Conservation (phyloP, 1,139 yeast species). For the Protomyces inouyei region DNA sequence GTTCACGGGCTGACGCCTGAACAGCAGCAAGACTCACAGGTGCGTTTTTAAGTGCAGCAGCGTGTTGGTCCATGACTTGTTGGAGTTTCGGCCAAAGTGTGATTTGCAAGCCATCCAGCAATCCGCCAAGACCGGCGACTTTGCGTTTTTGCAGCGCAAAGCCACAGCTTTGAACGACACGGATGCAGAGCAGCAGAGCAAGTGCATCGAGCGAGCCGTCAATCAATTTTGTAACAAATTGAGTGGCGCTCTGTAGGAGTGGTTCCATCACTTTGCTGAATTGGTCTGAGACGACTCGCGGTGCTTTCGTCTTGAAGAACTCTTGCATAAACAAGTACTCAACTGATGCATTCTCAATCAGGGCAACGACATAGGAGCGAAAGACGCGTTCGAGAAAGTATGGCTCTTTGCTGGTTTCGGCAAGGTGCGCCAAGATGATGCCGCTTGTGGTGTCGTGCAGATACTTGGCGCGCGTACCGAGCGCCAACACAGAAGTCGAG, state of each 20-base stretch:
- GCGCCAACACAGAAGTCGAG: conserved; percentile 5
- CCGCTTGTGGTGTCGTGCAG: conserved; percentile 20
- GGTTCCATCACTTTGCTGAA: conserved; percentile 49
- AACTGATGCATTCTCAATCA: conserved; percentile 69
- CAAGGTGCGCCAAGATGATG: conserved; percentile 40
- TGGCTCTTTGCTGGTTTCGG: conserved; percentile 64
- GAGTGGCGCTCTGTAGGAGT: conserved; percentile 52
- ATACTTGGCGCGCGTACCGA: conserved; percentile 26
- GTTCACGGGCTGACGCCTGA: conserved; percentile 33
- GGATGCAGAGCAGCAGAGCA: conserved; percentile 72
- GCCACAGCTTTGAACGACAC: conserved; percentile 62
- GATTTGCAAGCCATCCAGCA: conserved; percentile 57
- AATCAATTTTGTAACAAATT: conserved; percentile 50
- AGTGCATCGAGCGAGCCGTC: conserved; percentile 63
- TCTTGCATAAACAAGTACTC: conserved; percentile 71
- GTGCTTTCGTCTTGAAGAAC: conserved; percentile 49
- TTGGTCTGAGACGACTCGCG: conserved; percentile 44
- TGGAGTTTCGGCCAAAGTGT: conserved; percentile 84
- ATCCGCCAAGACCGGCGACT: conserved; percentile 70
- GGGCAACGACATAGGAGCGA: conserved; percentile 66
- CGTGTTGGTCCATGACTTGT: conserved; percentile 62
- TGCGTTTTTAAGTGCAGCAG: conserved; percentile 33
- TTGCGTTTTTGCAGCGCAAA: conserved; percentile 58
- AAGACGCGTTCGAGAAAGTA: conserved; percentile 35
- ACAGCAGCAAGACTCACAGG: conserved; percentile 13